These are phyloP conservation scores for Aspergillus sp. DNA, from an alignment of 2,329 filamentous ascomycete species.

Conservation along the genomic window DNA sequence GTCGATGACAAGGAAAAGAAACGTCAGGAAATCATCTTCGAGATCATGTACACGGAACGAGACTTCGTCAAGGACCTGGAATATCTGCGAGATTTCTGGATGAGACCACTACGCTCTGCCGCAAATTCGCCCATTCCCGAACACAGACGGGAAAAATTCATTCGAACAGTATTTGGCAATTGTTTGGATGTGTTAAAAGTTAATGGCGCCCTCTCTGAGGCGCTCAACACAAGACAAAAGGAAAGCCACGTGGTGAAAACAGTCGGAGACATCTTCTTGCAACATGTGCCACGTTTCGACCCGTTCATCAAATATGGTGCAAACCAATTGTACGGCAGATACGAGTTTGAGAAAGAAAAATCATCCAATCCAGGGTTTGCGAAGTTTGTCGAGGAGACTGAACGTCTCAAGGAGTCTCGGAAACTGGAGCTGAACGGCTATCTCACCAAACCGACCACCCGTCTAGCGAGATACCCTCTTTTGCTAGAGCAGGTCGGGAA, in stretches of 20 bases:
- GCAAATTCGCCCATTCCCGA: conserved; percentile 83
- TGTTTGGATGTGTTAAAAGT: conserved; percentile 92
- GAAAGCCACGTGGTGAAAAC: conserved; percentile 84
- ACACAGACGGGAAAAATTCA: conserved; percentile 82
- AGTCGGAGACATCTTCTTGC: conserved; percentile 90
- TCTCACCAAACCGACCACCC: conserved; percentile 93
- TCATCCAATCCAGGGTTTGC: conserved; percentile 79
- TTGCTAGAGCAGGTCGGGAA: conserved; percentile 90
- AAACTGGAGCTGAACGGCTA: conserved; percentile 98
- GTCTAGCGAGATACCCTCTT: conserved; percentile 89
- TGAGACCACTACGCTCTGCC: conserved; percentile 80
- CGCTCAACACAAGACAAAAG: conserved; percentile 87
- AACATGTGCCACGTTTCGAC: conserved; percentile 87
- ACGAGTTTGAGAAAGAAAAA: conserved; percentile 96
- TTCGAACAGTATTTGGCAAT: conserved; percentile 93
- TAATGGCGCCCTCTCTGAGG: conserved; percentile 82
- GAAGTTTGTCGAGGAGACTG: conserved; percentile 94
- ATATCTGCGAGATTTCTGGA: conserved; percentile 98
- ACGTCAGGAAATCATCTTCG: conserved; percentile 95
- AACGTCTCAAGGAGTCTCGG: conserved; percentile 90
- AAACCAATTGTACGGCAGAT: conserved; percentile 94
- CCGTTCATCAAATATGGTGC: conserved; percentile 96
- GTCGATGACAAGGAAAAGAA: conserved; percentile 93
- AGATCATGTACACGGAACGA: conserved; percentile 97
- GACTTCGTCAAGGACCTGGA: conserved; percentile 99